Evolutionary conservation across 1,284 basidiomycete genomes (phyloP), one percentile per base, ranked within the genome.

Genomic region (Peniophora sp.): DNA sequence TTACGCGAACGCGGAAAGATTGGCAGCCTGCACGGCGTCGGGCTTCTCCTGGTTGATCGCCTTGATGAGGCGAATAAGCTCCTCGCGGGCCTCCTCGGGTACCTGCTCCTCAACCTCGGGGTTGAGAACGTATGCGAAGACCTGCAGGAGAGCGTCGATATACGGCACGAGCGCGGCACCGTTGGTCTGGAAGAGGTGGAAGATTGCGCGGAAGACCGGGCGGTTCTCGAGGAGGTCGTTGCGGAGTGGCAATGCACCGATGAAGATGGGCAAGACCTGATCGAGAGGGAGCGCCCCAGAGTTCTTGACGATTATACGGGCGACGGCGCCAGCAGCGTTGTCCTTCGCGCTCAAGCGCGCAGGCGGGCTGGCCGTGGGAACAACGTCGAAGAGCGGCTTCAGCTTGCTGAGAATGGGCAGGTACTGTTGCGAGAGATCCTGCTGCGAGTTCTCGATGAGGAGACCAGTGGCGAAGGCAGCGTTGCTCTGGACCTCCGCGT

Each of bases 391-490:
- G 58, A 96, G 77, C 6, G 91, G 89, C 46, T 82, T 86, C 47
- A 99, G 82, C 3, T 86, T 85, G 43, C 72, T 72, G 48, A 99
- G 86, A 49, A 99, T 76, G 56, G 78, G 79, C 43, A 84, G 66
- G 70, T 89, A 97, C 65, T 98, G 94, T 3, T 78, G 71, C 8
- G 88, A 84, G 41, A 99, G 78, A 68, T 99, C 94, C 50, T 81
- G 65, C 47, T 86, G 75, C 14, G 91, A 87, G 74, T 96, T 82
- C 71, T 96, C 92, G 55, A 98, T 81, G 53, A 99, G 79, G 43
- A 97, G 85, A 56, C 97, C 97, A 27, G 86, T 78, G 22, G 94
- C 95, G 64, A 97, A 99, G 10, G 94, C 93, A 32, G 95, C 93
- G 63, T 99, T 99, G 68, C 92, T 95, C 60, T 92, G 85, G 3